Base-by-base conservation (phyloP, 176 grass and related monocot species). In the Carex cristatella region DNA sequence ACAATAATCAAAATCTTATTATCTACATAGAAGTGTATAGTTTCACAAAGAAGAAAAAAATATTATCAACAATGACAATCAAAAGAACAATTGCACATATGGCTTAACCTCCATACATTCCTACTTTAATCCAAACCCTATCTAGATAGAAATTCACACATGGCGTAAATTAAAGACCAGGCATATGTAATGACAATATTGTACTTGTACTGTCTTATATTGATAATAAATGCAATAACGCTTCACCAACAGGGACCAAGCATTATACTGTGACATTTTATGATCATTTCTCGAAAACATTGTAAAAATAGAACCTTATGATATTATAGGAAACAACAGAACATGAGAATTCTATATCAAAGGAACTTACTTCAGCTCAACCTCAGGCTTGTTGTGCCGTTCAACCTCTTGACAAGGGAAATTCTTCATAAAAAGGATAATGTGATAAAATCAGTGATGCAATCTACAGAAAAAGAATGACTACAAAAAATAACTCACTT, bases 341-440 rank as follows among this genome's bases (percentile, higher is more conserved):
- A 44, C 78, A 18, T 53, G 10, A 85, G 18, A 4, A 42, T 69
- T 35, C 8, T 75, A 37, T 32, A 62, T 10, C 35, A 66, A 83
- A 16, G 15, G 37, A 30, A 87, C 95, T 90, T 87, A 98, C 95
- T 93, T 98, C 73, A 98, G 89, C 85, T 94, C 95, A 49, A 98
- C 89, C 80, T 94, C 95, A 27, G 92, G 95, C 35, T 98, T 98
- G 91, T 98, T 98, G 76, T 98, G 89, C 81, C 95, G 88, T 86
- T 98, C 95, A 19, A 98, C 93, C 90, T 98, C 95, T 90, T 98
- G 95, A 79, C 95, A 98, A 89, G 93, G 95, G 69, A 98, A 98
- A 92, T 94, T 94, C 95, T 94, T 58, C 14, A 69, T 15, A 79
- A n/a, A 53, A 76, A 86, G 4, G 1, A 81, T 59, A n/a, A 69